These are phyloP conservation scores for Coffea humblotiana DNA, from an alignment of 305 asterid species.

Conservation along the genomic window DNA sequence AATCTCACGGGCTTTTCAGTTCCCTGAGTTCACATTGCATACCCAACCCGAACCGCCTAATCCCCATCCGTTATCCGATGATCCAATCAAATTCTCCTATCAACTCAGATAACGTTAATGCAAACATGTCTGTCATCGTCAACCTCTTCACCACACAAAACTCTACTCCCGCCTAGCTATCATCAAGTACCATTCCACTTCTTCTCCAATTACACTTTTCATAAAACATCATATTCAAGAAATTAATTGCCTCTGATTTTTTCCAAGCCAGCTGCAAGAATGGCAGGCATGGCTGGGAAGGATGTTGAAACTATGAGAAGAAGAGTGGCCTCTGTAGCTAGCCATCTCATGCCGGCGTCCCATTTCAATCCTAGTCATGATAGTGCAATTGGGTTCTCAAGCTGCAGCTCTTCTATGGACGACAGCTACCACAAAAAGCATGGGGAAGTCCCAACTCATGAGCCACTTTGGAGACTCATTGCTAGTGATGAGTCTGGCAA, in stretches of 20 bases:
- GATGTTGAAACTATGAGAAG: constrained; percentile 35
- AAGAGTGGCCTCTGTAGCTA: too few relatives aligned
- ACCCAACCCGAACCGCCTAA: not conserved
- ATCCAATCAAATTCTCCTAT: not conserved
- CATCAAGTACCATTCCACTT: not conserved
- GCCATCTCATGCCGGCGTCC: constrained; percentile 19
- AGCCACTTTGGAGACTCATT: constrained; percentile 60
- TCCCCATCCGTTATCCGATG: constrained; percentile 7
- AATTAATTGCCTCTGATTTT: not conserved
- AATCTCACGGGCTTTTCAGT: not conserved
- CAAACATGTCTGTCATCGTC: constrained; percentile 1
- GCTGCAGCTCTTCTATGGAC: constrained; percentile 59
- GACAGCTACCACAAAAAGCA: constrained; percentile 69
- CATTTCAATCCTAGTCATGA: not conserved
- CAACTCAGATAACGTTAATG: constrained; percentile 11
- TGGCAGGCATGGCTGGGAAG: constrained; percentile 44
- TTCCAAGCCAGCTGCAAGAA: constrained; percentile 19
- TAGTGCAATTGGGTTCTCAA: not conserved
- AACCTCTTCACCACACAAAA: constrained; percentile 9
- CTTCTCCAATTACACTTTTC: not conserved
- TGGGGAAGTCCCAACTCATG: constrained; percentile 65
- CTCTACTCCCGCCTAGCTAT: not conserved
- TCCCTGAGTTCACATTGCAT: not conserved
- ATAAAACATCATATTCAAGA: not conserved
- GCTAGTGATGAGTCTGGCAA: constrained; percentile 57